These are phyloP conservation scores for Camillea tinctor DNA, from an alignment of 2,329 filamentous ascomycete species.

Conservation along the genomic window DNA sequence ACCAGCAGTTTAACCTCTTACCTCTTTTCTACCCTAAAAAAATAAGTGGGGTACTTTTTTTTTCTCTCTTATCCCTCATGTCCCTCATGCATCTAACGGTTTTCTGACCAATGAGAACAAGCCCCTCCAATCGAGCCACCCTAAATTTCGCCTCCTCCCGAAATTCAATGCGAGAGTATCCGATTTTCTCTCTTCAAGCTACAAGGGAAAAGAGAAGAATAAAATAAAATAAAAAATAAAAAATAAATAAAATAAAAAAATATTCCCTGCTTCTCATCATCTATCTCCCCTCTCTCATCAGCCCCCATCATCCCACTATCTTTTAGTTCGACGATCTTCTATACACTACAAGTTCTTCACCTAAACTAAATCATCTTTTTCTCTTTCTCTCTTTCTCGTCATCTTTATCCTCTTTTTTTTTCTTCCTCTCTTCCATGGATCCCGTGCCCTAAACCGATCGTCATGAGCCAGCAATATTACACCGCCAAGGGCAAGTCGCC, in stretches of 20 bases:
- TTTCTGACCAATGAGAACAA: background rate
- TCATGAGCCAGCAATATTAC: constrained; percentile 62
- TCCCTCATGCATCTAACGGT: background rate
- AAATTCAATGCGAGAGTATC: background rate
- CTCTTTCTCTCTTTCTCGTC: background rate
- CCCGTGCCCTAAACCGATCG: constrained; percentile 28
- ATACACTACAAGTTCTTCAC: too few relatives aligned
- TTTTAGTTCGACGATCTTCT: too few relatives aligned
- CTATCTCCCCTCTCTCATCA: too few relatives aligned
- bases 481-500: constrained; percentile 38
- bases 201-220: background rate
- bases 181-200: too few relatives aligned
- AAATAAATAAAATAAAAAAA: background rate
- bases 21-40: background rate
- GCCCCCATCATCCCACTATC: too few relatives aligned
- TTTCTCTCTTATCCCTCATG: background rate
- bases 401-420: background rate
- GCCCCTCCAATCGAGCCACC: background rate
- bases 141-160: background rate
- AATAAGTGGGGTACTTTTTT: background rate
- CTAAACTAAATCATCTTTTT: background rate
- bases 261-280: too few relatives aligned
- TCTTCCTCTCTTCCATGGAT: constrained; percentile 14
- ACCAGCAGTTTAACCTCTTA: too few relatives aligned
- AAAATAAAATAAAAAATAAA: background rate